These are phyloP conservation scores for Jamesozyma lodderae DNA, from an alignment of 805 yeast species.

Conservation along the genomic window DNA sequence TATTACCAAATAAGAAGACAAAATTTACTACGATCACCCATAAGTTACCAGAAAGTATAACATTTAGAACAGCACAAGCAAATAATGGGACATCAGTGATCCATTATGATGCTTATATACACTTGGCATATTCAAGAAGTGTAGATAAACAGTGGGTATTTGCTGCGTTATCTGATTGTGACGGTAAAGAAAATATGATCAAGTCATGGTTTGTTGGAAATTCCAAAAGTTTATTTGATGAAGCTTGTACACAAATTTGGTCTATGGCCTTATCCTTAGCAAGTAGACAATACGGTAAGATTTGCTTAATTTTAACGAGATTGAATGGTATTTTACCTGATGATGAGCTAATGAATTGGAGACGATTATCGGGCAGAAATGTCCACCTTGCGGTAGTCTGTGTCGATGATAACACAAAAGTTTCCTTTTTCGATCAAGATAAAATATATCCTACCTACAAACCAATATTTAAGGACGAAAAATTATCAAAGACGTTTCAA, in stretches of 20 bases:
- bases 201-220: slow-evolving; percentile 53
- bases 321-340: slow-evolving; percentile 69
- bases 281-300: slow-evolving; percentile 38
- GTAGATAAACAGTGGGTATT: slow-evolving; percentile 75
- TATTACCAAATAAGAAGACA: slow-evolving; percentile 30
- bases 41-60: slow-evolving; percentile 36
- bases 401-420: slow-evolving; percentile 50
- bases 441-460: slow-evolving; percentile 30
- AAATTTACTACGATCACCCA: slow-evolving; percentile 34
- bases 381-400: slow-evolving; percentile 62
- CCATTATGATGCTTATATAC: slow-evolving; percentile 60
- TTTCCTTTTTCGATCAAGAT: slow-evolving; percentile 28
- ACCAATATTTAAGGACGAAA: slow-evolving; percentile 26
- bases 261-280: slow-evolving; percentile 42
- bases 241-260: slow-evolving; percentile 62
- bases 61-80: slow-evolving; percentile 35
- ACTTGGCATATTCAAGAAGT: slow-evolving; percentile 78
- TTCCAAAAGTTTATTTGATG: slow-evolving; percentile 36
- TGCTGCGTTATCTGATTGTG: slow-evolving; percentile 85
- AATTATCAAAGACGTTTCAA: slow-evolving; percentile 12
- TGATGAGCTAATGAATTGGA: slow-evolving; percentile 75
- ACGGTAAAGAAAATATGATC: slow-evolving; percentile 52
- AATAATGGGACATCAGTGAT: slow-evolving; percentile 20
- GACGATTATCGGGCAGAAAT: slow-evolving; percentile 52
- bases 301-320: slow-evolving; percentile 57